phyloP scores from a whole-genome alignment of 495 filamentous ascomycete species.

The Pseudevernia furfuracea region DNA sequence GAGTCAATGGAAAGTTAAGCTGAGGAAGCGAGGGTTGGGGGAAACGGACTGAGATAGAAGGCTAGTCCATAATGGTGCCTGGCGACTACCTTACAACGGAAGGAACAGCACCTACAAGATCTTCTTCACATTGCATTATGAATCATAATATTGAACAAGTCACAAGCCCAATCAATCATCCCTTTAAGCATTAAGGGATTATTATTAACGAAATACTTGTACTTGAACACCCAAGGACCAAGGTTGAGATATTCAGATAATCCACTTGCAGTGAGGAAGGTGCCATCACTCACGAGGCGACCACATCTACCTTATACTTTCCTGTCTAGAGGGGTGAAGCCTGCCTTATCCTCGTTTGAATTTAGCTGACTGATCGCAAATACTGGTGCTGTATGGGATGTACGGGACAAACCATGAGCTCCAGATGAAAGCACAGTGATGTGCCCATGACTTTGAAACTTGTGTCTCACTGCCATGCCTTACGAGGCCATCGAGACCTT shows the following conservation, averaged over 20 bases:
- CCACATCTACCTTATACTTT: neutral
- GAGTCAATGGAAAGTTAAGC: neutral
- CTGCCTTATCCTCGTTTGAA: neutral
- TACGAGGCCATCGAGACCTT: neutral
- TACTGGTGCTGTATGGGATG: neutral
- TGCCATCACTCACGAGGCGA: neutral
- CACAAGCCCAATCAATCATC: neutral
- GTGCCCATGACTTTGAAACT: neutral
- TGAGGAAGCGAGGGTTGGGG: neutral
- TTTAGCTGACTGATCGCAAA: neutral
- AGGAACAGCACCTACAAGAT: neutral
- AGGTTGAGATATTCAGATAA: too few relatives aligned
- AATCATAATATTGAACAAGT: neutral
- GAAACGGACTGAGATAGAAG: neutral
- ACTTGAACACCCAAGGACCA: neutral
- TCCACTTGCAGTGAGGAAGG: neutral
- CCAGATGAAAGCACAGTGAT: neutral
- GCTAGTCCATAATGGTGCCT: neutral
- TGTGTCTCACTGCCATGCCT: neutral
- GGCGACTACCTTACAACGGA: conserved; percentile 9
- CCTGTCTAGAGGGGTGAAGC: neutral
- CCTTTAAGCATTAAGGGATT: neutral
- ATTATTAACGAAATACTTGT: neutral
- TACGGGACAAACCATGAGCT: neutral
- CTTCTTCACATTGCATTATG: neutral